phyloP scores from a whole-genome alignment of 2,329 filamentous ascomycete genomes.

The Pezicula radicicola region DNA sequence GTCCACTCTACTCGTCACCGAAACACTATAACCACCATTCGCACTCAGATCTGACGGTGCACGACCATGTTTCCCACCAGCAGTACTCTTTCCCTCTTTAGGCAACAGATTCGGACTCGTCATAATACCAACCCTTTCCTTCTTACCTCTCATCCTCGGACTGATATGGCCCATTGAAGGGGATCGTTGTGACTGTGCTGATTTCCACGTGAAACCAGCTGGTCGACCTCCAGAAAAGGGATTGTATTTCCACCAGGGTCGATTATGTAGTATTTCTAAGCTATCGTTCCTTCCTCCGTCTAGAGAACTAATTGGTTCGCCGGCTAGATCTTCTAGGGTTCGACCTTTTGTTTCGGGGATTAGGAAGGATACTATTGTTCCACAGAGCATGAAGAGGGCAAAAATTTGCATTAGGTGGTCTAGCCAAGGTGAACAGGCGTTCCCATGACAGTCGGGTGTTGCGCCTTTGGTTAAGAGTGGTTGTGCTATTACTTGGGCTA shows the following conservation, averaged over 20 bases:
- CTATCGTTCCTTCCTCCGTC: neutral
- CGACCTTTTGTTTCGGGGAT: constrained; percentile 75
- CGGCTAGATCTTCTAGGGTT: constrained; percentile 69
- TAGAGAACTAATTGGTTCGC: constrained; percentile 39
- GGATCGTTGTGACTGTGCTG: constrained; percentile 1
- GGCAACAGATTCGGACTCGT: constrained; percentile 16
- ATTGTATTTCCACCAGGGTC: constrained; percentile 10
- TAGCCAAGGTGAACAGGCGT: constrained; percentile 55
- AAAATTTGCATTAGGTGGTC: constrained; percentile 76
- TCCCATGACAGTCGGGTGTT: constrained; percentile 44
- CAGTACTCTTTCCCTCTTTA: constrained; percentile 1
- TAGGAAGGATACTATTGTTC: constrained; percentile 65
- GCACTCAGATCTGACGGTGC: constrained; percentile 8
- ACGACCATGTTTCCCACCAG: constrained; percentile 4
- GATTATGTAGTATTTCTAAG: neutral
- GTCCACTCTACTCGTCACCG: constrained; percentile 7
- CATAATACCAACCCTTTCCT: constrained; percentile 23
- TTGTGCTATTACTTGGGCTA: constrained; percentile 63
- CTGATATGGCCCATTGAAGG: constrained; percentile 10
- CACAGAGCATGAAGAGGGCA: constrained; percentile 76
- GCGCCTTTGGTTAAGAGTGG: constrained; percentile 58
- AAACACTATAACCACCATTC: constrained; percentile 9
- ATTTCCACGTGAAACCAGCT: constrained; percentile 14
- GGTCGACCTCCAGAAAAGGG: constrained; percentile 19
- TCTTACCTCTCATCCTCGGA: constrained; percentile 15